A percentile compares a stretch with the other conserved stretches of the same genome.
phyloP scores from a whole-genome alignment of 768 basidiomycete species.

The Leccinum aurantiacum region DNA sequence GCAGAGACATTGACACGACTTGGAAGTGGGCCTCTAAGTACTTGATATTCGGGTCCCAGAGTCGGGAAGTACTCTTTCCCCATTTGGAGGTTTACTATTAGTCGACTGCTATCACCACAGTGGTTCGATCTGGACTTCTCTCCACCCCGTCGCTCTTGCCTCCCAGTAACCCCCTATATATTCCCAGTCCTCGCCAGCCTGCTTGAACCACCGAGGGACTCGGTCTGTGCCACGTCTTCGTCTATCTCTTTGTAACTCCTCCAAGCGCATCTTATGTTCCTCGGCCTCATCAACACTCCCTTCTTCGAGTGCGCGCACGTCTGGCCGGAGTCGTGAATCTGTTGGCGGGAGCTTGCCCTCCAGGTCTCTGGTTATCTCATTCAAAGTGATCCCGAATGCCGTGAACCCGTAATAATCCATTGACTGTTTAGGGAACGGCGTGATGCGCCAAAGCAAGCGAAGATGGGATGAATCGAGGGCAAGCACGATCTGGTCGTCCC shows the following conservation, averaged over 20 bases:
- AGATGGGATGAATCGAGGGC: slow-evolving; percentile 66
- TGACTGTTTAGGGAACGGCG: slow-evolving; percentile 69
- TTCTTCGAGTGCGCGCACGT: slow-evolving; percentile 80
- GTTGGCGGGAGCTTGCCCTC: slow-evolving; percentile 67
- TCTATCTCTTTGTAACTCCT: slow-evolving; percentile 75
- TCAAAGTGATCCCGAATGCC: slow-evolving; percentile 72
- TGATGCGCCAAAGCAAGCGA: slow-evolving; percentile 74
- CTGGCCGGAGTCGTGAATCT: slow-evolving; percentile 79
- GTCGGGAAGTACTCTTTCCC: background rate
- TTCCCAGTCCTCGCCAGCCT: slow-evolving; percentile 67
- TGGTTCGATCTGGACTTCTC: slow-evolving; percentile 43
- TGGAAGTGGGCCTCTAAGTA: background rate
- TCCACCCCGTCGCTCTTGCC: slow-evolving; percentile 63
- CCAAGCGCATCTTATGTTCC: slow-evolving; percentile 65
- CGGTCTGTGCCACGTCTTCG: slow-evolving; percentile 59
- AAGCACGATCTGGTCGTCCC: slow-evolving; percentile 81
- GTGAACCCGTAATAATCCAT: slow-evolving; percentile 83
- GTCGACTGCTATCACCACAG: slow-evolving; percentile 51
- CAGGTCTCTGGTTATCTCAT: slow-evolving; percentile 73
- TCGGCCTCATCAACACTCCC: slow-evolving; percentile 74
- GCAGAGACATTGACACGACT: slow-evolving; percentile 21
- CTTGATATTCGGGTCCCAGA: background rate
- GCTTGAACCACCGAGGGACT: slow-evolving; percentile 74
- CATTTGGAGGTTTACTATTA: background rate
- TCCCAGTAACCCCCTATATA: slow-evolving; percentile 88